Percentiles rank a stretch among this genome's conserved stretches.
phyloP scores from a whole-genome alignment of 805 yeast species.

The Cyberlindnera petersonii region DNA sequence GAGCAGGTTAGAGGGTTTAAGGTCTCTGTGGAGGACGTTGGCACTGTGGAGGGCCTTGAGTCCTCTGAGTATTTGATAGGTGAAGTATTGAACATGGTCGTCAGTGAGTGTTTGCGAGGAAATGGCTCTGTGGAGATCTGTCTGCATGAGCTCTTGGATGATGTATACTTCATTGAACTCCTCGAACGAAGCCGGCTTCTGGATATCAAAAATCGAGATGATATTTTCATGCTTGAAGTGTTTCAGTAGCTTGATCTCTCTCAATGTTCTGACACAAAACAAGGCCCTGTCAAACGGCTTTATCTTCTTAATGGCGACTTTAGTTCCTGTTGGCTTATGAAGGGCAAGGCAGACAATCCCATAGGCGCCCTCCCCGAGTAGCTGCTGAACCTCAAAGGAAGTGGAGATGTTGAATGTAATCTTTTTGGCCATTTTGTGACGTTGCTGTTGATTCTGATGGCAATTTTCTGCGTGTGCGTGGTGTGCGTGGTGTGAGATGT shows the following conservation, averaged over 20 bases:
- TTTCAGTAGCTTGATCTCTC: conserved; percentile 84
- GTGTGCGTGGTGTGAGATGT: neutral
- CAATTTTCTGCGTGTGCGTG: neutral
- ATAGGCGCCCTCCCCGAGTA: conserved; percentile 95
- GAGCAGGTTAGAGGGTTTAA: conserved; percentile 84
- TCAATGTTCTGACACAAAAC: conserved; percentile 82
- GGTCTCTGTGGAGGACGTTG: conserved; percentile 89
- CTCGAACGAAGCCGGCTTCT: conserved; percentile 73
- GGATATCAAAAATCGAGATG: conserved; percentile 84
- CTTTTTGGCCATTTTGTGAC: conserved; percentile 29
- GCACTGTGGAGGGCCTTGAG: conserved; percentile 89
- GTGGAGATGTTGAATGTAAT: conserved; percentile 78
- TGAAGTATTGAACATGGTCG: conserved; percentile 91
- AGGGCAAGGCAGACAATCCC: conserved; percentile 90
- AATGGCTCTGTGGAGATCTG: conserved; percentile 79
- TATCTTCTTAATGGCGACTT: conserved; percentile 94
- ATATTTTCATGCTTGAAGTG: conserved; percentile 94
- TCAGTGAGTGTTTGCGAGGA: conserved; percentile 79
- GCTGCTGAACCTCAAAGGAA: conserved; percentile 78
- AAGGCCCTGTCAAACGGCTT: conserved; percentile 87
- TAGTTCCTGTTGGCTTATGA: conserved; percentile 79
- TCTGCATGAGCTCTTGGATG: conserved; percentile 85
- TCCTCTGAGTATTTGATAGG: conserved; percentile 87
- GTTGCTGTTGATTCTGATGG: too few relatives aligned
- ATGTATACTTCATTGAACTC: conserved; percentile 83